Conservation (phyloP, 2,329 filamentous ascomycete genomes). For the Scedosporium dehoogii region DNA sequence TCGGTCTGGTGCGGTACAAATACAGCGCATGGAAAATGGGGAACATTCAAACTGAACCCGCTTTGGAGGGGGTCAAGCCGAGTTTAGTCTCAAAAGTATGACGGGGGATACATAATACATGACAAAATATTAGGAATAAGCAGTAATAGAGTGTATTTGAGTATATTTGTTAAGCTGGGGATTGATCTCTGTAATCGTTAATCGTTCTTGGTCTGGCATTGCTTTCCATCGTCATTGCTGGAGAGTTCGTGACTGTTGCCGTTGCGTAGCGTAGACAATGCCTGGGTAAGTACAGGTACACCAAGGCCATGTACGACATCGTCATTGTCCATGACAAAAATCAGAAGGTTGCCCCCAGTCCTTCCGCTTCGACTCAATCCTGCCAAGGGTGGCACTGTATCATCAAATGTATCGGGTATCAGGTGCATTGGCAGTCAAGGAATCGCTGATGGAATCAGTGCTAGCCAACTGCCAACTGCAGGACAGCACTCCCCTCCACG, state of each 20-base stretch:
- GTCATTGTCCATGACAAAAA: not conserved
- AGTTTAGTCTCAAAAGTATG: not conserved
- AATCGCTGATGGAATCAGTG: not conserved
- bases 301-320: not conserved
- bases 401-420: not conserved
- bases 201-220: too few species aligned
- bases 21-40: not conserved
- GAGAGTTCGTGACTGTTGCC: too few species aligned
- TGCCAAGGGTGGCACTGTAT: constrained; percentile 3
- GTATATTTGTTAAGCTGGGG: too few species aligned
- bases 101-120: not conserved
- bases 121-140: not conserved
- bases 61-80: not conserved
- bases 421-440: not conserved
- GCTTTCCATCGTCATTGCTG: too few species aligned
- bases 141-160: too few species aligned
- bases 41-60: not conserved
- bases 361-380: not conserved
- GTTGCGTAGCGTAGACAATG: too few species aligned
- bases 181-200: too few species aligned
- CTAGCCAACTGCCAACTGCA: not conserved
- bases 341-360: not conserved
- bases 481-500: not conserved
- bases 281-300: not conserved
- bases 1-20: not conserved